A percentile compares a stretch with the other conserved stretches of the same genome.
Conservation (phyloP, 345 rosid genomes). For the Erysimum cheiranthoides region DNA sequence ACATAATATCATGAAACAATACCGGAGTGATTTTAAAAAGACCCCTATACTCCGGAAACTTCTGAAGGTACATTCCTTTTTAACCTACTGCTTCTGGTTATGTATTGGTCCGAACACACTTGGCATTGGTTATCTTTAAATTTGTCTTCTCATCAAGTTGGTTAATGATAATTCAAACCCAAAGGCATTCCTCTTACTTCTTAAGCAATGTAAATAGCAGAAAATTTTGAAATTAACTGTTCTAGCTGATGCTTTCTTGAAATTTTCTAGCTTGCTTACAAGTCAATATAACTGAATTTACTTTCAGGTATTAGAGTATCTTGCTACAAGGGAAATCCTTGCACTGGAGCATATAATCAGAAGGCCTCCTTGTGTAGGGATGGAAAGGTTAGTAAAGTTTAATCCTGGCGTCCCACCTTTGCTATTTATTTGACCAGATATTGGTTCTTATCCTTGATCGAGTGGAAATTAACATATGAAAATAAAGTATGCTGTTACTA, state of each 20-base stretch:
- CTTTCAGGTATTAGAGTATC: slow-evolving; percentile 90
- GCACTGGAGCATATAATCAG: slow-evolving; percentile 73
- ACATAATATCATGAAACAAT: slow-evolving; percentile 94
- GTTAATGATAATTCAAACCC: slow-evolving; percentile 20
- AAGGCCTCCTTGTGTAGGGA: slow-evolving; percentile 90
- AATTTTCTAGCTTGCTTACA: slow-evolving; percentile 20
- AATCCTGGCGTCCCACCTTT: slow-evolving; percentile 3
- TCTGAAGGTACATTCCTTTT: slow-evolving; percentile 68
- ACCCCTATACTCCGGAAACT: slow-evolving; percentile 97
- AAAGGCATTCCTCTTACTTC: slow-evolving; percentile 20
- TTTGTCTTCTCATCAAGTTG: slow-evolving; percentile 1
- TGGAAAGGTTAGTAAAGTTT: slow-evolving; percentile 69
- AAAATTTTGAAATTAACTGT: neutral
- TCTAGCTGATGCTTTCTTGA: slow-evolving; percentile 10
- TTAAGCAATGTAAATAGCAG: slow-evolving; percentile 9
- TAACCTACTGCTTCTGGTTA: slow-evolving; percentile 24
- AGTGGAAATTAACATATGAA: slow-evolving; percentile 7
- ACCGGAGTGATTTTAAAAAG: slow-evolving; percentile 87
- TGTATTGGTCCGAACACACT: slow-evolving; percentile 13
- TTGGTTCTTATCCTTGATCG: slow-evolving; percentile 25
- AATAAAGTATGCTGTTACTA: neutral
- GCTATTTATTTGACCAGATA: slow-evolving; percentile 26
- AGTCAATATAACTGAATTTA: slow-evolving; percentile 8
- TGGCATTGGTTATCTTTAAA: slow-evolving; percentile 9
- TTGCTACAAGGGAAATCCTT: slow-evolving; percentile 81